Evolutionary conservation across 140 eudicot genomes (phyloP), one percentile per base, ranked within the genome.

Genomic region (Oenanthe javanica): DNA sequence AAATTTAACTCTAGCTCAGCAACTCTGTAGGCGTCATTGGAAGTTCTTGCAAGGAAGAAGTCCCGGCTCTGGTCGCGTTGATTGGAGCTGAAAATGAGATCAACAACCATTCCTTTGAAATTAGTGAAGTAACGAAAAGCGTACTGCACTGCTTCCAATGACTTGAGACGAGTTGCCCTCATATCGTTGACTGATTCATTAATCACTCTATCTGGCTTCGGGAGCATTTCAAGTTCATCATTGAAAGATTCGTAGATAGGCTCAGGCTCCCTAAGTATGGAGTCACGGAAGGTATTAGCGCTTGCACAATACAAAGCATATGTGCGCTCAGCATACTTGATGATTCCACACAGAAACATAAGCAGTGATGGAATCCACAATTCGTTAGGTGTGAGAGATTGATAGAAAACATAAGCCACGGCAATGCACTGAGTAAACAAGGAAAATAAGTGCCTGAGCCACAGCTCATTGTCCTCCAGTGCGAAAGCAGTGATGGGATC

Each of bases 221-320:
- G 31, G 31, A 31, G 31, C 31, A 31, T 31, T 31, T 31, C 31
- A 31, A 31, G 31, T 31, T 31, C 31, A 31, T 31, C 31, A 31
- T 31, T 31, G 31, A 31, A 31, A 31, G 31, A 31, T 31, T 31
- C 31, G 31, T 31, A 31, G 31, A 31, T 31, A 31, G 31, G 31
- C 31, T 31, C 31, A 31, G 92, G 85, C 0, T 75, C 83, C 4
- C 81, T 78, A 69, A 83, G 87, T 82, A 88, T 80, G 4, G 91
- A 88, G 14, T 84, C 86, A 67, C 85, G 82, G 77, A 87, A 91
- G n/a, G 81, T 81, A 48, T 82, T 84, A 6, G 85, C 80, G 55
- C 93, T 82, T 5, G 93, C 93, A 10, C 81, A 86, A 72, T 91
- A 89, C 3, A 91, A 85, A 27, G 96, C 69, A 1, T 82, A 78